Conservation (phyloP, 2,329 filamentous ascomycete species). For the Cladophialophora immunda region DNA sequence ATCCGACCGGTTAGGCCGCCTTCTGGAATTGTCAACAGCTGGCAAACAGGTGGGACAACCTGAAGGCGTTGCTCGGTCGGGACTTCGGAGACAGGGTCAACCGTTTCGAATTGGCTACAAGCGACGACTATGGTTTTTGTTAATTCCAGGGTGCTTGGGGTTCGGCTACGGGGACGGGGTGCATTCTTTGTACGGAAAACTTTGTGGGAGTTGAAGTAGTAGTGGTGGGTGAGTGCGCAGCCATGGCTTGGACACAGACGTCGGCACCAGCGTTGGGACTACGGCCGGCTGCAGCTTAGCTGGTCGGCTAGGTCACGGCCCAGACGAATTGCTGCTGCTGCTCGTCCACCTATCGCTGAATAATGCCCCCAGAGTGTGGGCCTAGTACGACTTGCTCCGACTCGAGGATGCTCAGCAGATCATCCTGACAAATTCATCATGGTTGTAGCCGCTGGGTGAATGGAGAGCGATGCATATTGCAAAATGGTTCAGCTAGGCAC, state of each 20-base stretch:
- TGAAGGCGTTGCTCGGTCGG: constrained; percentile 13
- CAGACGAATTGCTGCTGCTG: neutral
- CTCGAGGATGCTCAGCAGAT: neutral
- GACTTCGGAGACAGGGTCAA: constrained; percentile 15
- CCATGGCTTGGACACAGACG: neutral
- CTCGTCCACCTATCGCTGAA: neutral
- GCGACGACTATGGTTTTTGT: constrained; percentile 10
- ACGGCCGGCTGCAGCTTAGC: constrained; percentile 3
- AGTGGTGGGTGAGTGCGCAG: neutral
- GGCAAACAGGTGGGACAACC: constrained; percentile 6
- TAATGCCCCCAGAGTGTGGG: neutral
- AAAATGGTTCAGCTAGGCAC: neutral
- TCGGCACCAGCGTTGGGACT: neutral
- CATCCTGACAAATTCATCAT: neutral
- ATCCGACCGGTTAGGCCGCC: constrained; percentile 22
- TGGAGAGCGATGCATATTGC: neutral
- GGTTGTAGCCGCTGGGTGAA: neutral
- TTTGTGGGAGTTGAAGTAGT: neutral
- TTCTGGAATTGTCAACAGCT: constrained; percentile 4
- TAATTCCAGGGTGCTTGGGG: constrained; percentile 10
- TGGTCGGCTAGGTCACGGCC: neutral
- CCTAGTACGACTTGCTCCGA: neutral
- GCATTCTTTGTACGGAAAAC: neutral
- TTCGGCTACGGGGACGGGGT: constrained; percentile 4
- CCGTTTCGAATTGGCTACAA: constrained; percentile 24